phyloP scores from a whole-genome alignment of 805 yeast genomes.

The Pichia phayaonensis region DNA sequence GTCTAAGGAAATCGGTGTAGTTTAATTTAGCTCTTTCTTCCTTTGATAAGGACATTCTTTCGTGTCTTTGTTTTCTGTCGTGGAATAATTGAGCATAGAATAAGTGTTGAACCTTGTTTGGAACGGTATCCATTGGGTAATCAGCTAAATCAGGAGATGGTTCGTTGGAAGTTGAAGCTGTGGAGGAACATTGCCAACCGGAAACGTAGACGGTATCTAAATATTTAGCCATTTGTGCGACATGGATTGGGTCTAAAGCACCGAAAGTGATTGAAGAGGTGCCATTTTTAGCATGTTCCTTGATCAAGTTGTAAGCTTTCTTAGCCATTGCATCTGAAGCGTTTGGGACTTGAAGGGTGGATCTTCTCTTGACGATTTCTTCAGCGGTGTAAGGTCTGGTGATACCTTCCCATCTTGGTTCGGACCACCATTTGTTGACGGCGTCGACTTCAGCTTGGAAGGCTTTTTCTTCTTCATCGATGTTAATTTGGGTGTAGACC shows the following conservation, averaged over 20 bases:
- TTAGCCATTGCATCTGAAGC: conserved; percentile 77
- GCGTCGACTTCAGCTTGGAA: conserved; percentile 65
- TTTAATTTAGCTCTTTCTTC: conserved; percentile 64
- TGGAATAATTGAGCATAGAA: conserved; percentile 97
- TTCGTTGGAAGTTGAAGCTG: conserved; percentile 95
- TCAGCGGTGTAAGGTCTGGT: conserved; percentile 83
- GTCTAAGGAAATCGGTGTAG: conserved; percentile 82
- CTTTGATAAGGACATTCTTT: conserved; percentile 53
- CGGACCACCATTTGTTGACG: conserved; percentile 84
- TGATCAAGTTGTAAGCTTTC: conserved; percentile 64
- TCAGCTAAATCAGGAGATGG: conserved; percentile 98
- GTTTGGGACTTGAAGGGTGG: conserved; percentile 63
- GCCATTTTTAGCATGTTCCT: conserved; percentile 63
- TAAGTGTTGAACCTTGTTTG: conserved; percentile 94
- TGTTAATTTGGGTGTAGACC: conserved; percentile 51
- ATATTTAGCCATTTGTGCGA: conserved; percentile 94
- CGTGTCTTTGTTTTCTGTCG: conserved; percentile 92
- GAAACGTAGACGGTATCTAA: conserved; percentile 88
- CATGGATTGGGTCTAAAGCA: conserved; percentile 93
- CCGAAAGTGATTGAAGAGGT: conserved; percentile 88
- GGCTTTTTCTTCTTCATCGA: conserved; percentile 53
- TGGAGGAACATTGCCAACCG: conserved; percentile 98
- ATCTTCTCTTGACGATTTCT: conserved; percentile 86
- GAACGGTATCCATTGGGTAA: conserved; percentile 97
- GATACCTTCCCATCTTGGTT: conserved; percentile 85